Conservation (phyloP, 495 filamentous ascomycete genomes). For the Penicillium alfredii region DNA sequence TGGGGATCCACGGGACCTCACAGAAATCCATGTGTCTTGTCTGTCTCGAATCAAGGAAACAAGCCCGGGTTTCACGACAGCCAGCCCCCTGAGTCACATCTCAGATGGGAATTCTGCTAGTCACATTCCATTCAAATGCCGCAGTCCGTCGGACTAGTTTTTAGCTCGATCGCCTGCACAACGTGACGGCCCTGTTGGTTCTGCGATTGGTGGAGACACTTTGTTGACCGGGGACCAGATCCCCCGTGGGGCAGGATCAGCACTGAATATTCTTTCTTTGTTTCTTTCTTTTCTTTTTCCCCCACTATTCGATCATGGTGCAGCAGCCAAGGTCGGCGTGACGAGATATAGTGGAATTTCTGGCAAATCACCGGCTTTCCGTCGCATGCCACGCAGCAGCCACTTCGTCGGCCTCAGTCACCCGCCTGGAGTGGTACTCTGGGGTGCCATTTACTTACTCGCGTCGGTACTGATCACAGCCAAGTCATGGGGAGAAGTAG, state of each 20-base stretch:
- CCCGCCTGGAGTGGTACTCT: conserved; percentile 20
- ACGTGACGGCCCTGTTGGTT: neutral
- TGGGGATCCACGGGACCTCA: too few relatives aligned
- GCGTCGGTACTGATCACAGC: too few relatives aligned
- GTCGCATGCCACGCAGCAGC: conserved; percentile 18
- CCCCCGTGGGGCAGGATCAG: conserved; percentile 21
- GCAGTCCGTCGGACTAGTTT: conserved; percentile 8
- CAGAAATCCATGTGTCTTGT: too few relatives aligned
- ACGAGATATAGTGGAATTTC: conserved; percentile 8
- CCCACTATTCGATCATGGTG: conserved; percentile 22
- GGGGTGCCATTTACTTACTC: conserved; percentile 14
- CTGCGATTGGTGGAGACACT: conserved; percentile 6
- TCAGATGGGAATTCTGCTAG: neutral
- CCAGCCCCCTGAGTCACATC: neutral
- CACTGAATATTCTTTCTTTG: conserved; percentile 7
- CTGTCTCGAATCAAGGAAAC: too few relatives aligned
- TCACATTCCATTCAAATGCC: too few relatives aligned
- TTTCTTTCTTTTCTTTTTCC: conserved; percentile 7
- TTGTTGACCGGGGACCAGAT: conserved; percentile 11
- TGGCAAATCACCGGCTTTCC: conserved; percentile 4
- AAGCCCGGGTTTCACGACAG: too few relatives aligned
- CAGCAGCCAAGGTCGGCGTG: conserved; percentile 13
- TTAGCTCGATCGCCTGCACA: conserved; percentile 8
- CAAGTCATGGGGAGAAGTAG: too few relatives aligned
- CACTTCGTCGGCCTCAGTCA: too few relatives aligned